Evolutionary conservation across 2,329 filamentous ascomycete species (phyloP), one percentile per base, ranked within the genome.

Genomic region (Colletotrichum lini): DNA sequence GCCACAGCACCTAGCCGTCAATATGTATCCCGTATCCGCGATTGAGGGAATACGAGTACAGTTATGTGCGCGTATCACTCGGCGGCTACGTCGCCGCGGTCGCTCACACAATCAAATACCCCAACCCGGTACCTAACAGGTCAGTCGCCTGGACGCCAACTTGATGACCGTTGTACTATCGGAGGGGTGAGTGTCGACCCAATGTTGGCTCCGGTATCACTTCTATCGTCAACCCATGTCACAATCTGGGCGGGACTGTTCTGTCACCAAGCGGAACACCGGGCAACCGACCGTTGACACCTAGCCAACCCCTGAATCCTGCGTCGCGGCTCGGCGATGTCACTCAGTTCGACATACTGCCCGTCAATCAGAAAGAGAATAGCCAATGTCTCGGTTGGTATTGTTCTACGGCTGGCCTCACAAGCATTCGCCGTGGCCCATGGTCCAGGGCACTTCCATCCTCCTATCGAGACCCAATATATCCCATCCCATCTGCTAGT

Each of bases 41-140:
- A 21, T 42, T 30, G 53, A 38, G 52, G n/a, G 35, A 54, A 71
- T 71, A 71, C 68, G 58, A 71, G 68, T 67, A 62, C 30, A 30
- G 8, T 30, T 30, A 8, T 30, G 8, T 53, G 53, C 58, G 58
- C 38, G 35, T 50, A 50, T 21, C 30, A 18, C 26, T 50, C 21
- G 50, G 58, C 26, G 68, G 10, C 50, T 53, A 52, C 16, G 50
- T n/a, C 23, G 15, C 45, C 23, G 15, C 45, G 35, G 6, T 23
- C 21, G 44, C 35, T 61, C 35, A 30, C 40, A 62, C 50, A 62
- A 62, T 21, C 21, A 47, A 60, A 58, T 38, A 53, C 35, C 30
- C 40, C 18, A 30, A 16, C n/a, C 9, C 64, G 35, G 21, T 15
- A 7, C 40, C 42, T 26, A 38, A 56, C 40, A 26, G 18, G 53